Base-by-base conservation (phyloP, 805 yeast genomes). In the Citeromyces matritensis region DNA sequence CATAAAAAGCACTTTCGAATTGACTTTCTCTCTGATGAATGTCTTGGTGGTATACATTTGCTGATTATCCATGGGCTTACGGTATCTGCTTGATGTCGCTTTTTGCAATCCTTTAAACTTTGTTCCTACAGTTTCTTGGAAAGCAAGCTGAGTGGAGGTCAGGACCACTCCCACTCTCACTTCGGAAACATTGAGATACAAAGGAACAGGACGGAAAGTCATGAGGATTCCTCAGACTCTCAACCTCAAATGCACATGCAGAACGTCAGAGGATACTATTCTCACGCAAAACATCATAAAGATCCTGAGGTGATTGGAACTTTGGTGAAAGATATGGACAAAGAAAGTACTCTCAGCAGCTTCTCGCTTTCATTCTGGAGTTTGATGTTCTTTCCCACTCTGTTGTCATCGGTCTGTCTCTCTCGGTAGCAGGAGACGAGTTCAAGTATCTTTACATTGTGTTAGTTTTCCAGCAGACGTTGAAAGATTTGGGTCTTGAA, bases 401-500 rank as follows among this genome's bases (percentile, higher is more conserved):
- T 3, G 69, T 83, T 3, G 80, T 83, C 44, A 66, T 83, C 35
- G 94, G 94, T 15, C 58, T 83, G 32, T 65, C 91, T 0, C 58
- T 82, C 29, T 81, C 91, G 2, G 79, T 79, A 11, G 60, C 91
- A 4, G 91, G 86, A 30, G 77, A 70, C 3, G 88, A 78, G 47
- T 82, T 81, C 47, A 66, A 59, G 36, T 66, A 80, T 5, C 57
- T 82, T 31, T 81, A 77, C 50, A 65, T 77, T 38, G 94, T 67
- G n/a, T 39, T 66, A 28, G 68, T 74, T 4, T 73, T 71, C 61
- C 85, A 83, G 49, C 94, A 82, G 53, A 61, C 74, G 60, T 82
- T 82, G 45, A 94, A 82, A 55, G 94, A 94, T 31, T 60, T 83
- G 30, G 94, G 94, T 36, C 58, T 83, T 40, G 94, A 94, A 15